phyloP scores from a whole-genome alignment of 345 rosid species.

The Eucalyptus urophylla region DNA sequence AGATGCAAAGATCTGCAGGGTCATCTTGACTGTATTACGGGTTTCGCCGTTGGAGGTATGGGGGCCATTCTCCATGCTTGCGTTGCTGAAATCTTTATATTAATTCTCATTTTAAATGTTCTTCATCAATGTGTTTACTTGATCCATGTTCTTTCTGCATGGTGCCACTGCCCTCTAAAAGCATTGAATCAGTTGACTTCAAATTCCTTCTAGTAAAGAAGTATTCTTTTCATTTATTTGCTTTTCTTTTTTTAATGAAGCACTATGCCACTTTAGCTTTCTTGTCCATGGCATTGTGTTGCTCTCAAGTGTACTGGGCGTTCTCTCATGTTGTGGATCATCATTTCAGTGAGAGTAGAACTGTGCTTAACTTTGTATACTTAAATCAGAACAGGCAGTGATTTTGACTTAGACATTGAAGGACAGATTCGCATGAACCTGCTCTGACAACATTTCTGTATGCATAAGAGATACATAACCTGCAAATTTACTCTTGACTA shows the following conservation, averaged over 20 bases:
- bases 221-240: not conserved
- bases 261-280: not conserved
- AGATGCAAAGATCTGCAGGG: conserved; percentile 49
- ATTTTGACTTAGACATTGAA: not conserved
- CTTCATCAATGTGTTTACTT: not conserved
- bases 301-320: not conserved
- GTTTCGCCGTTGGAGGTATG: conserved; percentile 78
- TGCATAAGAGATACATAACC: not conserved
- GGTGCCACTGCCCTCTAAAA: not conserved
- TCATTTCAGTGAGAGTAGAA: not conserved
- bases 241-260: not conserved
- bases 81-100: not conserved
- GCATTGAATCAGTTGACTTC: not conserved
- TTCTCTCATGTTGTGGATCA: not conserved
- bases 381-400: not conserved
- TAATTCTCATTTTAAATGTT: not conserved
- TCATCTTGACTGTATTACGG: conserved; percentile 72
- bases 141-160: not conserved
- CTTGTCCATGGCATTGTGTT: not conserved
- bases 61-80: not conserved
- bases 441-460: not conserved
- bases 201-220: not conserved
- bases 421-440: not conserved
- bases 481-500: not conserved
- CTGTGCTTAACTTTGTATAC: not conserved